Evolutionary conservation across 2,329 filamentous ascomycete species (phyloP).

Genomic region (Aspergillus hiratsukae): DNA sequence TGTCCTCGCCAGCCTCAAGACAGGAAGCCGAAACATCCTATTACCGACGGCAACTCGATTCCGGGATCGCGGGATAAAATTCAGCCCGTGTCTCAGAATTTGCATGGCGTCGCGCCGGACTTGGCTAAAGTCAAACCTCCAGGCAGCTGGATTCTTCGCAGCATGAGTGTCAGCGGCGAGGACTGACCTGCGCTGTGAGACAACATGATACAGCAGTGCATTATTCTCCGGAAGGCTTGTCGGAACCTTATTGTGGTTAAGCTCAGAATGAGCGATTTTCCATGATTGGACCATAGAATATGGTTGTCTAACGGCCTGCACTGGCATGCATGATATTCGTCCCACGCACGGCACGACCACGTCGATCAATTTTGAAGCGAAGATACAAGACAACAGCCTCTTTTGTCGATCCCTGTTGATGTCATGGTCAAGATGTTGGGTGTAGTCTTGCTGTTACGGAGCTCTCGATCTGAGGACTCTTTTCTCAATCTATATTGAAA

Average conservation of each 20-base stretch:
- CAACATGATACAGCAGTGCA: background rate
- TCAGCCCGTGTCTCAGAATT: background rate
- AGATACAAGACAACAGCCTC: background rate
- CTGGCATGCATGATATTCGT: background rate
- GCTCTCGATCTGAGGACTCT: too few relatives aligned
- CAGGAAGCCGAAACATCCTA: background rate
- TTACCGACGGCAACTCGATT: background rate
- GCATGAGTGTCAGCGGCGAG: background rate
- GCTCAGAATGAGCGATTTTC: background rate
- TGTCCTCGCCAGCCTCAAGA: background rate
- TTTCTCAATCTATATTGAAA: too few relatives aligned
- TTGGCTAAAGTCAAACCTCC: background rate
- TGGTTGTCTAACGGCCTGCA: background rate
- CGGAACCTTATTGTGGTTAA: background rate
- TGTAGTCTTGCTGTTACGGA: background rate
- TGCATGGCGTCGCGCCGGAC: background rate
- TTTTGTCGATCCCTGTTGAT: background rate
- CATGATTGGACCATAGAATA: background rate
- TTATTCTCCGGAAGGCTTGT: background rate
- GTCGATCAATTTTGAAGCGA: background rate
- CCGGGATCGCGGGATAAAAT: background rate
- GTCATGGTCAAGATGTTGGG: background rate
- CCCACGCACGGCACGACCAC: background rate
- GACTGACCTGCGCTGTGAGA: background rate
- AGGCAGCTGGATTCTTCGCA: background rate